These are phyloP conservation scores for Naganishia onofrii DNA, from an alignment of 768 basidiomycete genomes.

Conservation along the genomic window DNA sequence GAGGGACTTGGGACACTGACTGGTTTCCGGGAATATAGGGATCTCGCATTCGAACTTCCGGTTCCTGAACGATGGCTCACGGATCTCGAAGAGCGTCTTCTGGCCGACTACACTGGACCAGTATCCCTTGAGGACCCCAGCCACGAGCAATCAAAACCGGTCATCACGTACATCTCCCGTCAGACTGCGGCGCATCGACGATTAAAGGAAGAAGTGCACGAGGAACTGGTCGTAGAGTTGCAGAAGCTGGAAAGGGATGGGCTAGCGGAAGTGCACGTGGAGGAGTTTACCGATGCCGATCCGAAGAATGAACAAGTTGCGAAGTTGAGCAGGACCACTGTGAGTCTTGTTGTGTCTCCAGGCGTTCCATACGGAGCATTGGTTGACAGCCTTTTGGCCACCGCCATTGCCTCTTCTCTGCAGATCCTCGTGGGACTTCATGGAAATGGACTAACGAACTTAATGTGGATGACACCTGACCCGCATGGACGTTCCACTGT, in stretches of 20 bases:
- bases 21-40: slow-evolving; percentile 35
- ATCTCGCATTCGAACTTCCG: slow-evolving; percentile 38
- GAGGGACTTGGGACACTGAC: background rate
- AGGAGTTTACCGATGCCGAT: slow-evolving; percentile 32
- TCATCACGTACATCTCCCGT: slow-evolving; percentile 40
- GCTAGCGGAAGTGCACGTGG: slow-evolving; percentile 36
- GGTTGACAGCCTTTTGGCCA: no score
- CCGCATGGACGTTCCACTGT: slow-evolving; percentile 24
- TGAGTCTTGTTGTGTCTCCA: no score
- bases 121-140: slow-evolving; percentile 22
- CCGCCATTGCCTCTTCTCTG: no score
- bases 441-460: slow-evolving; percentile 40
- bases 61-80: slow-evolving; percentile 37
- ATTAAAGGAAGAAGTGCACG: slow-evolving; percentile 34
- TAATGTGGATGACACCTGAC: slow-evolving; percentile 36
- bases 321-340: slow-evolving; percentile 30
- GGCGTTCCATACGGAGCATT: no score
- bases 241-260: slow-evolving; percentile 34
- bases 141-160: slow-evolving; percentile 14
- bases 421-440: slow-evolving; percentile 39
- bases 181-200: slow-evolving; percentile 33
- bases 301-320: slow-evolving; percentile 37
- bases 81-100: slow-evolving; percentile 35
- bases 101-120: slow-evolving; percentile 36
- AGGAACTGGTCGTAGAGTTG: slow-evolving; percentile 29